These are phyloP conservation scores for Fusarium sp. DNA, from an alignment of 2,329 filamentous ascomycete genomes.

Conservation along the genomic window DNA sequence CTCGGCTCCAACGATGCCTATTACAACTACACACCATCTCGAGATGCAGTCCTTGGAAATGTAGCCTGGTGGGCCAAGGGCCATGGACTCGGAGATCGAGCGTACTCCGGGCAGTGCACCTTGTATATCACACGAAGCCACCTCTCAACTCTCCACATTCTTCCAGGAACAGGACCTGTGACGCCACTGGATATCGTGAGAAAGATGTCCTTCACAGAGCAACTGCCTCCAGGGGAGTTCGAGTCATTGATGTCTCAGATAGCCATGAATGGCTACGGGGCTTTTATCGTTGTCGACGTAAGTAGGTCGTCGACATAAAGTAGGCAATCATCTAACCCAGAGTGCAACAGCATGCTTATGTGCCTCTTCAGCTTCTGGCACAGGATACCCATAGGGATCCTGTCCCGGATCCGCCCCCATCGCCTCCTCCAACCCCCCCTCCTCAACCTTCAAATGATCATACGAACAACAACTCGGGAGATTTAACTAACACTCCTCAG, in stretches of 20 bases:
- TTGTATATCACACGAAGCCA: slow-evolving; percentile 32
- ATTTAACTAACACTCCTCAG: background rate
- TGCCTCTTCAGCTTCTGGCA: slow-evolving; percentile 16
- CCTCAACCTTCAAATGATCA: background rate
- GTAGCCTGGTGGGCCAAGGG: slow-evolving; percentile 29
- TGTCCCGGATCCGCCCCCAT: background rate
- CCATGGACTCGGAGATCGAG: slow-evolving; percentile 29
- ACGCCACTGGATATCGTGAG: slow-evolving; percentile 47
- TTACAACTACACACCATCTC: slow-evolving; percentile 31
- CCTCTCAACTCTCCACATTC: slow-evolving; percentile 21
- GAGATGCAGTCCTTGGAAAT: slow-evolving; percentile 32
- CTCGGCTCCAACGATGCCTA: slow-evolving; percentile 30
- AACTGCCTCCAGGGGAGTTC: slow-evolving; percentile 45
- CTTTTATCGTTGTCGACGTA: slow-evolving; percentile 47
- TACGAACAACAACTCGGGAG: background rate
- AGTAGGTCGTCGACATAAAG: slow-evolving; percentile 3
- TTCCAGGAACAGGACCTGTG: slow-evolving; percentile 23
- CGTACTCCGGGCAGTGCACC: slow-evolving; percentile 32
- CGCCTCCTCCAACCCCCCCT: background rate
- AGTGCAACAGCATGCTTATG: slow-evolving; percentile 17
- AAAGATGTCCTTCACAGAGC: slow-evolving; percentile 48
- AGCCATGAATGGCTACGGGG: slow-evolving; percentile 23
- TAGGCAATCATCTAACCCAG: slow-evolving; percentile 1
- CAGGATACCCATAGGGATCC: background rate
- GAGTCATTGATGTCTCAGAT: slow-evolving; percentile 42